These are phyloP conservation scores for Penicillium hordei DNA, from an alignment of 2,329 filamentous ascomycete genomes.

Conservation along the genomic window DNA sequence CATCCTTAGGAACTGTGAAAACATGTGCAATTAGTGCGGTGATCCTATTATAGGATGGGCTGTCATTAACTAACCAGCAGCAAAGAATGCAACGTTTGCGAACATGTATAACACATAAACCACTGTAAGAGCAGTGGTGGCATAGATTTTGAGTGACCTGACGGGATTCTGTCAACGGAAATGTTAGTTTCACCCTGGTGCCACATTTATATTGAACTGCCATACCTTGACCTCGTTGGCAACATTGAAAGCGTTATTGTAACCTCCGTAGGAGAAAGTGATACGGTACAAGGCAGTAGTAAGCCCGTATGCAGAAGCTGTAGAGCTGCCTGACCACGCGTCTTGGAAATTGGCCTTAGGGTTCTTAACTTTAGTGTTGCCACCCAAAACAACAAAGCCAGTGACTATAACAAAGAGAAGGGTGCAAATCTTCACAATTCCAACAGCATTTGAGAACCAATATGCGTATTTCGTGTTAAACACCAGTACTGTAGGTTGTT, in stretches of 20 bases:
- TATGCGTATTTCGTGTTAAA: slow-evolving; percentile 60
- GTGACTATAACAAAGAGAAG: slow-evolving; percentile 62
- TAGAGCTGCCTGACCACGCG: slow-evolving; percentile 53
- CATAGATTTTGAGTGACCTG: slow-evolving; percentile 43
- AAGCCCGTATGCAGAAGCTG: slow-evolving; percentile 47
- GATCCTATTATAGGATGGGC: slow-evolving; percentile 19
- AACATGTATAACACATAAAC: slow-evolving; percentile 53
- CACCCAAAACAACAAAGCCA: slow-evolving; percentile 62
- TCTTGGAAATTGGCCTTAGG: slow-evolving; percentile 56
- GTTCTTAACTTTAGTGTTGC: slow-evolving; percentile 51
- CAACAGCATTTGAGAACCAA: slow-evolving; percentile 56
- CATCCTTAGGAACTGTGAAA: slow-evolving; percentile 43
- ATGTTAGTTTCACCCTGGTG: background rate
- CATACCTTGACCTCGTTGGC: slow-evolving; percentile 58
- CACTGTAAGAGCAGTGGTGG: background rate
- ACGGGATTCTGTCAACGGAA: slow-evolving; percentile 51
- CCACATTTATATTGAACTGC: background rate
- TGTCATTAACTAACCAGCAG: slow-evolving; percentile 37
- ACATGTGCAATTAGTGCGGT: background rate
- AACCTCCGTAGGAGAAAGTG: slow-evolving; percentile 59
- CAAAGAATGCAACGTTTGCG: slow-evolving; percentile 61
- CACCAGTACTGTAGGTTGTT: slow-evolving; percentile 40
- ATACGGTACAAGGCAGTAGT: slow-evolving; percentile 60
- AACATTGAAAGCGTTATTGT: slow-evolving; percentile 61
- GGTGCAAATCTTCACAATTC: slow-evolving; percentile 59